Percentiles rank a stretch among this genome's conserved stretches.
Evolutionary conservation across 2,329 filamentous ascomycete species (phyloP).

Genomic region (Venturiaceae sp.): DNA sequence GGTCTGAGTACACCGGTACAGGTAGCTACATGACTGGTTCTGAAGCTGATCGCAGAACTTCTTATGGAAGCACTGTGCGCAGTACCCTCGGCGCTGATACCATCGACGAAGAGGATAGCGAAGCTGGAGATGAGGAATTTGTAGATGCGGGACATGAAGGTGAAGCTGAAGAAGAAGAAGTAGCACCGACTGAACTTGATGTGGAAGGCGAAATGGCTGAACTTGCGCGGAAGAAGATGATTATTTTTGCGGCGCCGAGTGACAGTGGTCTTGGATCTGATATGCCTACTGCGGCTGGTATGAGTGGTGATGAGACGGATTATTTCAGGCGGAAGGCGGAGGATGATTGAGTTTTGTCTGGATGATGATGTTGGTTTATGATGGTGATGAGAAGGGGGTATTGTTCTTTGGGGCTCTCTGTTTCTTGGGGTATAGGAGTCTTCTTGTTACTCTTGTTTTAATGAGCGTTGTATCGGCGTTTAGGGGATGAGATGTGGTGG

Average conservation of each 20-base stretch:
- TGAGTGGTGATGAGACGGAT: conserved; percentile 10
- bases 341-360: background rate
- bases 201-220: conserved; percentile 1
- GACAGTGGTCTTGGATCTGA: conserved; percentile 29
- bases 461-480: background rate
- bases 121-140: background rate
- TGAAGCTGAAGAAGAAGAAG: background rate
- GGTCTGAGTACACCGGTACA: conserved; percentile 33
- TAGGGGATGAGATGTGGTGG: background rate
- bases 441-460: background rate
- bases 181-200: background rate
- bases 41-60: conserved; percentile 32
- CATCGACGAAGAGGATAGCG: conserved; percentile 18
- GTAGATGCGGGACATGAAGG: conserved; percentile 1
- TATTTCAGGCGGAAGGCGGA: conserved; percentile 10
- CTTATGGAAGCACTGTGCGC: conserved; percentile 28
- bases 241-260: conserved; percentile 6
- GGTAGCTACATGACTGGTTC: conserved; percentile 38
- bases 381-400: background rate
- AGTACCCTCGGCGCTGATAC: conserved; percentile 22
- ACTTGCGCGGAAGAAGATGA: conserved; percentile 5
- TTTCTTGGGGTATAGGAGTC: background rate
- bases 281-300: conserved; percentile 21
- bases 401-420: background rate
- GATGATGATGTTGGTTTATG: background rate